phyloP scores from a whole-genome alignment of 2,329 filamentous ascomycete species.

The Aspergillus caelatus region DNA sequence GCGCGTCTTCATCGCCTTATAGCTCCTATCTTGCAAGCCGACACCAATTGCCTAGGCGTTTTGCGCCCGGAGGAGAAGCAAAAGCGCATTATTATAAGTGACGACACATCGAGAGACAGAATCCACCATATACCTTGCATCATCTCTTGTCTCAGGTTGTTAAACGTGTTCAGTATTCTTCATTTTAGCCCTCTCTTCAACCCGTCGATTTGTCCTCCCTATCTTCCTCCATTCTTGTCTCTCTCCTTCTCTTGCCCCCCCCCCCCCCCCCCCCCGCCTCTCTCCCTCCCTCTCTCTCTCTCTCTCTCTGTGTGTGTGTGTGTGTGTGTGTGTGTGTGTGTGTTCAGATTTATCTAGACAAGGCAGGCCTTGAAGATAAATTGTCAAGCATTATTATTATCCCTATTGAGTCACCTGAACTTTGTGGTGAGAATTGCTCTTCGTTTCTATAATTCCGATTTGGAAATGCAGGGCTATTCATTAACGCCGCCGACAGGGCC shows the following conservation, averaged over 20 bases:
- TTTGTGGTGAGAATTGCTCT: slow-evolving; percentile 67
- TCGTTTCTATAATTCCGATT: slow-evolving; percentile 48
- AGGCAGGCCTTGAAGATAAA: slow-evolving; percentile 25
- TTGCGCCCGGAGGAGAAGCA: not conserved
- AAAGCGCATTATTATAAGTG: not conserved
- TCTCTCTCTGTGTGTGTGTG: not conserved
- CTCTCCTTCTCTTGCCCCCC: not conserved
- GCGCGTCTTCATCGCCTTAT: no score
- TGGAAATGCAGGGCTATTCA: slow-evolving; percentile 69
- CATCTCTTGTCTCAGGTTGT: not conserved
- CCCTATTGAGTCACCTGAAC: slow-evolving; percentile 32
- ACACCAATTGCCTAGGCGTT: not conserved
- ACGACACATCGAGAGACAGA: not conserved
- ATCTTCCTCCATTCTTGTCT: not conserved
- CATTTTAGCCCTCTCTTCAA: not conserved
- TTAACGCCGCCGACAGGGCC: slow-evolving; percentile 69
- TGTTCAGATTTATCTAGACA: slow-evolving; percentile 12
- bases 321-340: not conserved
- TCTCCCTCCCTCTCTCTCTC: not conserved
- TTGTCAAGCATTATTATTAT: slow-evolving; percentile 33
- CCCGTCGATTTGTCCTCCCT: not conserved
- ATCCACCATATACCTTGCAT: not conserved
- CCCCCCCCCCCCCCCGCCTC: not conserved
- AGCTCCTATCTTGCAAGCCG: not conserved
- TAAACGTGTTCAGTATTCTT: not conserved